These are phyloP conservation scores for Asterophora parasitica DNA, from an alignment of 768 basidiomycete genomes.

Conservation along the genomic window DNA sequence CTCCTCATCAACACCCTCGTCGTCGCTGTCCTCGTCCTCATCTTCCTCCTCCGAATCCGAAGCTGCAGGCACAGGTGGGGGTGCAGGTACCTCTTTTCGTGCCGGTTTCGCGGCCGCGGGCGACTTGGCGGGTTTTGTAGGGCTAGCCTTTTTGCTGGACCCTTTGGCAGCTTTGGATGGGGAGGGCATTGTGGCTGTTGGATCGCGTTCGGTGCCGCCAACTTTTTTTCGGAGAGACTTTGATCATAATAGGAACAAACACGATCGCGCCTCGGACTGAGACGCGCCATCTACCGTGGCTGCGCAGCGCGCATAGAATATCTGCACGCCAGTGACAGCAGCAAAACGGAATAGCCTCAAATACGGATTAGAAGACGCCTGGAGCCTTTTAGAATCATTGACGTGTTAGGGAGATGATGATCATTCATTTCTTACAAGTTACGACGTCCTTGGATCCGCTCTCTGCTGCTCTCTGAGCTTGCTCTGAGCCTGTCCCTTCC, in stretches of 20 bases:
- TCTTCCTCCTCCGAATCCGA: constrained; percentile 16
- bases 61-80: not conserved
- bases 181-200: constrained; percentile 9
- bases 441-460: no score
- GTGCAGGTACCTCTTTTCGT: constrained; percentile 1
- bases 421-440: no score
- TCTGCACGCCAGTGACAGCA: no score
- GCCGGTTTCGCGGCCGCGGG: constrained; percentile 2
- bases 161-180: constrained; percentile 5
- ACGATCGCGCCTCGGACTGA: not conserved
- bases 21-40: constrained; percentile 21
- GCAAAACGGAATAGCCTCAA: no score
- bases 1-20: constrained; percentile 49
- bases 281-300: no score
- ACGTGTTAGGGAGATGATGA: no score
- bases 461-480: no score
- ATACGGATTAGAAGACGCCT: no score
- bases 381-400: no score
- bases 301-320: no score
- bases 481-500: no score
- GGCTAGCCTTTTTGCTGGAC: not conserved
- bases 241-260: not conserved
- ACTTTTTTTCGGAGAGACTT: not conserved
- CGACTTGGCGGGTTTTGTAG: not conserved
- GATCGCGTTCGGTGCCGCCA: not conserved